Evolutionary conservation across 1,139 yeast genomes (phyloP), one percentile per base, ranked within the genome.

Genomic region (Chernovozyma sophiae-reginae): DNA sequence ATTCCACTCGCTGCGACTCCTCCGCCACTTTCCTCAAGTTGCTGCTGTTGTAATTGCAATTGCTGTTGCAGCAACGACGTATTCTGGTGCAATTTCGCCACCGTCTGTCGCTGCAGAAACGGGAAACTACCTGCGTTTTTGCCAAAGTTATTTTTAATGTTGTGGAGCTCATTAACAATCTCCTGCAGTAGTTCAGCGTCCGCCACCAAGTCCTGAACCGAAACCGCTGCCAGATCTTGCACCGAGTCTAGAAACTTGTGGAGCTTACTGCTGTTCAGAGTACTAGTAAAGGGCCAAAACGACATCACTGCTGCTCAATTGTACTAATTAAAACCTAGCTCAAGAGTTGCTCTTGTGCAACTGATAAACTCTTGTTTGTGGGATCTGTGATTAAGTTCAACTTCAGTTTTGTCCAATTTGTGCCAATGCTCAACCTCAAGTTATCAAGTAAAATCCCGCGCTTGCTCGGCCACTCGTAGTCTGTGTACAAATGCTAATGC

Each of bases 211-310:
- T 61, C 66, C 26, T 63, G 65, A 14, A 56, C 70, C 5, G 60
- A 51, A 1, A 68, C 63, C 13, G 52, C 34, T n/a, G 60, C 45
- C 29, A 58, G 49, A 47, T 68, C 75, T 40, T 47, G 62, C 12
- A 65, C 53, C 4, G 64, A 52, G 47, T 70, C 76, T 42, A 70
- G 55, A 40, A 63, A 67, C 52, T 64, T 67, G 49, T 65, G 74
- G 41, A 69, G 65, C 42, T 53, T 65, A 47, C 65, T 64, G 47
- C 48, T 62, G 48, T 58, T 63, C 46, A 65, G 55, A 16, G 72
- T 53, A 38, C 62, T 69, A 32, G 71, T 54, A 47, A 70, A 70
- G 31, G 76, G 76, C 76, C 76, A 70, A 46, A 70, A 70, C 31
- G 76, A 70, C 76, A 70, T 70, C 37, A 20, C 10, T 20, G n/a